phyloP scores from a whole-genome alignment of 2,329 filamentous ascomycete genomes.

The Talaromyces verruculosus region DNA sequence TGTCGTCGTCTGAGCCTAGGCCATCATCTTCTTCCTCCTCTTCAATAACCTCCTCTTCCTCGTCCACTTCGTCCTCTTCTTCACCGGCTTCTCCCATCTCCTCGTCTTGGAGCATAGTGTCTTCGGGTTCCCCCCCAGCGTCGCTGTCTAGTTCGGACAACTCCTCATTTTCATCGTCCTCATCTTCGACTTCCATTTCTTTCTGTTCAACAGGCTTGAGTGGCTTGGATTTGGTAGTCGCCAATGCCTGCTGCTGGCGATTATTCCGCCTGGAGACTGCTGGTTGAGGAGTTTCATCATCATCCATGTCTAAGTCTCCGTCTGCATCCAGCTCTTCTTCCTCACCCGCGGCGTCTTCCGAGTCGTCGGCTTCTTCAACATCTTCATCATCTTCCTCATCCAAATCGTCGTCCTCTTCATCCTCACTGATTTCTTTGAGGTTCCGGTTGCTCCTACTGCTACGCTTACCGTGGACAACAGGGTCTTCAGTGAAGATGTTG shows the following conservation, averaged over 20 bases:
- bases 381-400: conserved; percentile 37
- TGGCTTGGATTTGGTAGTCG: conserved; percentile 35
- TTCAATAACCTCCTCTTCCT: conserved; percentile 37
- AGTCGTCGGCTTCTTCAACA: conserved; percentile 38
- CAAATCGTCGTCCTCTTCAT: conserved; percentile 50
- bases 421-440: conserved; percentile 47
- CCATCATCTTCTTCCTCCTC: conserved; percentile 47
- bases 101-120: conserved; percentile 45
- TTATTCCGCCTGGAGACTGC: conserved; percentile 37
- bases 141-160: conserved; percentile 49
- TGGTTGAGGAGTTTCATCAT: conserved; percentile 45
- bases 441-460: conserved; percentile 48
- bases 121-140: conserved; percentile 50
- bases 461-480: conserved; percentile 48
- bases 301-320: conserved; percentile 48
- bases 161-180: conserved; percentile 54
- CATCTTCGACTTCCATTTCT: conserved; percentile 36
- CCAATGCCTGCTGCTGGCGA: conserved; percentile 40
- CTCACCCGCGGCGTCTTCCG: conserved; percentile 37
- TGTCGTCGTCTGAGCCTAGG: conserved; percentile 49
- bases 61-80: conserved; percentile 38
- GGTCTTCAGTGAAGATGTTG: conserved; percentile 49
- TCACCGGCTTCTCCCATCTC: conserved; percentile 33
- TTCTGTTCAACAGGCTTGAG: conserved; percentile 50
- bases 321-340: conserved; percentile 38